A percentile compares a stretch with the other conserved stretches of the same genome.
Evolutionary conservation across 192 early-diverging fungal genomes (phyloP).

Genomic region (Gamsiella multidivaricata): DNA sequence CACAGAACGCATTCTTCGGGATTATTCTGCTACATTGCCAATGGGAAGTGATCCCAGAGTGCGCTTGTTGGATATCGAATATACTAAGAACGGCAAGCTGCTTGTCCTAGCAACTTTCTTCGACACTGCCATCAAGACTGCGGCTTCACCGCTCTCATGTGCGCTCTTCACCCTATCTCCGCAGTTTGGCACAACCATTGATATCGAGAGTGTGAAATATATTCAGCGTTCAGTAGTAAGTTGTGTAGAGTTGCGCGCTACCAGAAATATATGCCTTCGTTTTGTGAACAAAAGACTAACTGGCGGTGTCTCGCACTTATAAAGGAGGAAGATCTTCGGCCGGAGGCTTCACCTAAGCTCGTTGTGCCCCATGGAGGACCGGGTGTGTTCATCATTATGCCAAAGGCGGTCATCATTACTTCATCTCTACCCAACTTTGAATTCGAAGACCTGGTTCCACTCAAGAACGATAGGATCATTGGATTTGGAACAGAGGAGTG

Average conservation of each 20-base stretch:
- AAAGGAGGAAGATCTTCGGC: slow-evolving; percentile 46
- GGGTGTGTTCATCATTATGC: slow-evolving; percentile 42
- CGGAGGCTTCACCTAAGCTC: slow-evolving; percentile 36
- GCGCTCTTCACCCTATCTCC: slow-evolving; percentile 31
- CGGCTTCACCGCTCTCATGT: slow-evolving; percentile 21
- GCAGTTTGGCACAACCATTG: slow-evolving; percentile 22
- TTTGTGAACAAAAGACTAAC: too few species aligned
- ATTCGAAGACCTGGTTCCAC: slow-evolving; percentile 43
- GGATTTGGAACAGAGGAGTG: slow-evolving; percentile 48
- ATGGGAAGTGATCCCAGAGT: slow-evolving; percentile 32
- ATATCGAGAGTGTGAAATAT: slow-evolving; percentile 41
- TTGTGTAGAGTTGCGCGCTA: background rate
- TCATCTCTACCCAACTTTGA: slow-evolving; percentile 21
- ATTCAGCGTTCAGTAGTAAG: slow-evolving; percentile 43
- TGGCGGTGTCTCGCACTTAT: background rate
- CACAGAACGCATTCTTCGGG: slow-evolving; percentile 24
- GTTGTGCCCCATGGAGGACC: slow-evolving; percentile 48
- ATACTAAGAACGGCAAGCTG: slow-evolving; percentile 40
- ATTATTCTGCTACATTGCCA: slow-evolving; percentile 18
- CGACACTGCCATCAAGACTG: slow-evolving; percentile 1
- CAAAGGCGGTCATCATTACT: slow-evolving; percentile 34
- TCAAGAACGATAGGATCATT: slow-evolving; percentile 41
- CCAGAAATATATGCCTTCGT: too few species aligned
- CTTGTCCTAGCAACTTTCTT: slow-evolving; percentile 39
- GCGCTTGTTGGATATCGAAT: slow-evolving; percentile 36